Base-by-base conservation (phyloP, 148 eudicot genomes). In the Rhododendron vialii region DNA sequence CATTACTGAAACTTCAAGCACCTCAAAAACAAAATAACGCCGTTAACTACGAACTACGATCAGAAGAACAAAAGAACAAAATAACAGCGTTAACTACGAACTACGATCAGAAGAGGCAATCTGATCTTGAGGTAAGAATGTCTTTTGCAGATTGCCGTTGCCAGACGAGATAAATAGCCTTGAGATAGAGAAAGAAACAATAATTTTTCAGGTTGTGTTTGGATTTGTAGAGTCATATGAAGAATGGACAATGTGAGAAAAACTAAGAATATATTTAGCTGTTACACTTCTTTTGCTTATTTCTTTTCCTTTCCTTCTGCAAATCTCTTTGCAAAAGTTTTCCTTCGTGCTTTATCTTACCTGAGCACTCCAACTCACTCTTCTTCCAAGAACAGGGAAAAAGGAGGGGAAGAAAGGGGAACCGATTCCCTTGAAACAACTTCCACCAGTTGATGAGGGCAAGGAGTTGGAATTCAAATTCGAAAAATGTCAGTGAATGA, bases 401-500 rank as follows among this genome's bases (percentile, higher is more conserved):
- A 17, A 80, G 38, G 10, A 51, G 17, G 83, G 20, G 24, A 53
- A 81, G 83, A 81, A 81, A 81, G 22, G 22, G 33, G 57, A 26
- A 51, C 35, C 9, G 33, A 28, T 35, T 57, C 84, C 47, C 24
- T 55, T 55, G n/a, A 48, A 81, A 35, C 67, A 33, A 24, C 53
- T 69, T 36, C 18, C 71, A 65, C n/a, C 24, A 17, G 51, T 7
- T 20, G 57, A 51, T 15, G 2, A 10, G n/a, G 17, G n/a, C 1
- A 2, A 75, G n/a, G 7, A 6, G 5, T 14, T 20, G n/a, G 63
- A 57, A 59, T 59, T 59, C 26, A 20, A 59, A 20, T 22, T 59
- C 1, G n/a, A 22, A 59, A 59, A 59, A 18, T 81, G 74, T 91
- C 88, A 93, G 18, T 86, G 87, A 30, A 96, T 92, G 69, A 94